These are phyloP conservation scores for Tylopilus balloui DNA, from an alignment of 768 basidiomycete genomes.

Conservation along the genomic window DNA sequence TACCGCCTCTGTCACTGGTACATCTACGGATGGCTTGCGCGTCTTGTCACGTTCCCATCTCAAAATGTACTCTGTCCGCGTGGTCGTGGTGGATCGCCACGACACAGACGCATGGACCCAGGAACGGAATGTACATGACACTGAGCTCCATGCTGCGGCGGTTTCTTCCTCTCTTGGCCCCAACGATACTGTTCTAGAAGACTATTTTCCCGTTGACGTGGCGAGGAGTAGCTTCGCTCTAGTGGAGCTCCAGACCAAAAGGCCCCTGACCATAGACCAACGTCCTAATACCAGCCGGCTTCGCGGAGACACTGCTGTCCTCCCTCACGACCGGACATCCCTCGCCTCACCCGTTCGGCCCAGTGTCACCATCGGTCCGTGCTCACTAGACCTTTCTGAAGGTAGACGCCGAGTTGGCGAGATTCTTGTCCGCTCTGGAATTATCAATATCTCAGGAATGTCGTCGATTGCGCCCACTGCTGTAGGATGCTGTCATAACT, in stretches of 20 bases:
- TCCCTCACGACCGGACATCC: conserved; percentile 1
- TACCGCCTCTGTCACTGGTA: neutral
- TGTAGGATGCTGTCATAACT: neutral
- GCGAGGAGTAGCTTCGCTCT: neutral
- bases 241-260: conserved; percentile 7
- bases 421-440: conserved; percentile 20
- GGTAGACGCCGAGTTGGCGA: conserved; percentile 19
- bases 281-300: neutral
- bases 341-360: neutral
- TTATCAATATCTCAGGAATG: conserved; percentile 8
- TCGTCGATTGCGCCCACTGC: neutral
- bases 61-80: conserved; percentile 13
- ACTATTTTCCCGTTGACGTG: neutral
- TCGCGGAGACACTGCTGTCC: neutral
- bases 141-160: conserved; percentile 5
- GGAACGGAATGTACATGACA: conserved; percentile 9
- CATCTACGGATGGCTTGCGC: conserved; percentile 1
- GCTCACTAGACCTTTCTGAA: conserved; percentile 6
- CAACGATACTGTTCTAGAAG: neutral
- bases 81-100: conserved; percentile 23
- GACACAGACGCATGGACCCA: conserved; percentile 24
- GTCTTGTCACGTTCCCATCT: conserved; percentile 8
- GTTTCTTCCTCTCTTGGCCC: conserved; percentile 10
- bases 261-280: neutral
- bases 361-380: neutral